Evolutionary conservation across 805 yeast species (phyloP), one percentile per base, ranked within the genome.

Genomic region (Isabelozyma heimii): DNA sequence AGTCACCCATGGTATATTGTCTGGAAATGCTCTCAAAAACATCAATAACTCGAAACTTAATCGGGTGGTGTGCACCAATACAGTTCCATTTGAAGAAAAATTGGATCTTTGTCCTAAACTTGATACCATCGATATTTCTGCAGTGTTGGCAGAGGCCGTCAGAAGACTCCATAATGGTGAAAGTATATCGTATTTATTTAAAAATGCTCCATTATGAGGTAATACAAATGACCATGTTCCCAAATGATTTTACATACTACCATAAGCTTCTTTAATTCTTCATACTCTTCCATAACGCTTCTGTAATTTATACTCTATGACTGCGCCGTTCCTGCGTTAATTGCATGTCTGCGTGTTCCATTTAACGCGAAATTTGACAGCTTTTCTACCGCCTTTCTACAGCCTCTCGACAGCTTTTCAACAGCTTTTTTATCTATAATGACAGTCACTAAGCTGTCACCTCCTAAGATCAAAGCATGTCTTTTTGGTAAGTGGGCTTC

Each of bases 141-240:
- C 94, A 15, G 86, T 89, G 8, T 70, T 92, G 50, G 98, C 97
- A 8, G 99, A 94, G 69, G 92, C 96, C 30, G 87, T 92, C 50
- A 82, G 98, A 67, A 82, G 99, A 62, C 76, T 92, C 57, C 99
- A 92, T 67, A 92, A 94, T 62, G 99, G 99, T 60, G 99, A 92
- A 73, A 86, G 95, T 63, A 87, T 91, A 33, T 88, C 96, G 2
- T 91, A 90, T 65, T 74, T 91, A 58, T 89, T 91, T 69, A 83
- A 83, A 46, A 84, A 91, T 47, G 77, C 70, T 28, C 76, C 76
- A n/a, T 64, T 65, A 48, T 63, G 54, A 42, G 42, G 5, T 24
- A 20, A 5, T 20, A 20, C 24, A n/a, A n/a, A n/a, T n/a, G n/a
- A n/a, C n/a, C n/a, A n/a, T n/a, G n/a, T n/a, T n/a, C n/a, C n/a